Conservation (phyloP, 2,329 filamentous ascomycete genomes). For the Xylaria sp. region DNA sequence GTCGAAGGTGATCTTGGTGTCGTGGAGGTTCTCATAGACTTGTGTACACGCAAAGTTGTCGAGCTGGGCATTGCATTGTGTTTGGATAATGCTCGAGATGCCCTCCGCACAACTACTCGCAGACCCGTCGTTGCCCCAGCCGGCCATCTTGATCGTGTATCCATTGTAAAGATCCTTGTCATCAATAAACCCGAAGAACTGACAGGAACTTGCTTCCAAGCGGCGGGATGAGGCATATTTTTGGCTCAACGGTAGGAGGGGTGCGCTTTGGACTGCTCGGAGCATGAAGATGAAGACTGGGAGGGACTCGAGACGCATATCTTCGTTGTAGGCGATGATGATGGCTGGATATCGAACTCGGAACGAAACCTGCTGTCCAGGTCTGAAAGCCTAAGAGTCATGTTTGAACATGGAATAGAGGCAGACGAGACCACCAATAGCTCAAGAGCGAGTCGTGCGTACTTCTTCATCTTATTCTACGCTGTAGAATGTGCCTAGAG, state of each 20-base stretch:
- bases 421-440: not conserved
- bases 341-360: not conserved
- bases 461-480: not conserved
- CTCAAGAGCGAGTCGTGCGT: not conserved
- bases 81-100: constrained; percentile 14
- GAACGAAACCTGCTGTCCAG: not conserved
- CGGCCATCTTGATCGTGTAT: constrained; percentile 35
- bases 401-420: not conserved
- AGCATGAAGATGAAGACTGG: constrained; percentile 3
- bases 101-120: constrained; percentile 13
- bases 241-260: not conserved
- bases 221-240: constrained; percentile 16
- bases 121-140: constrained; percentile 34
- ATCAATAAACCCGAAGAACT: constrained; percentile 34
- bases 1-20: constrained; percentile 33
- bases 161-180: constrained; percentile 24
- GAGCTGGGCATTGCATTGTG: constrained; percentile 24
- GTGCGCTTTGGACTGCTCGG: not conserved
- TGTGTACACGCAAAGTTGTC: constrained; percentile 25
- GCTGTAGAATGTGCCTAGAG: not conserved
- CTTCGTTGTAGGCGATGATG: not conserved
- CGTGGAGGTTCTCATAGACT: constrained; percentile 25
- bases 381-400: not conserved
- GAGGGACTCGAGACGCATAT: constrained; percentile 18
- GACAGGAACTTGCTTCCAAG: constrained; percentile 23